These are phyloP conservation scores for Curvularia lunata DNA, from an alignment of 2,329 filamentous ascomycete genomes.

Conservation along the genomic window DNA sequence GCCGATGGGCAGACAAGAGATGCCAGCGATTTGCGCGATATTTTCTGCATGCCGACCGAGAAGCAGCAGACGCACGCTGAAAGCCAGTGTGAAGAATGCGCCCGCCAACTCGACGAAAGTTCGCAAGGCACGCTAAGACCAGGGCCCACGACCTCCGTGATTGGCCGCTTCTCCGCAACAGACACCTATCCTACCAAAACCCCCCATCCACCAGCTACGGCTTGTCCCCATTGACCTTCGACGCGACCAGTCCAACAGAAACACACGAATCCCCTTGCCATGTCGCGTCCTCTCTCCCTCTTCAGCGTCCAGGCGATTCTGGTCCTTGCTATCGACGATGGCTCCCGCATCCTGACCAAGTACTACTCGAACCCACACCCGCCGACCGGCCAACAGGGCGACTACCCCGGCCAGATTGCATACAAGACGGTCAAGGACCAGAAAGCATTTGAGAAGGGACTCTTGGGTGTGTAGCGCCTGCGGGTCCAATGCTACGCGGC, in stretches of 20 bases:
- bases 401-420: constrained; percentile 72
- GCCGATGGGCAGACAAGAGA: constrained; percentile 43
- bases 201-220: constrained; percentile 24
- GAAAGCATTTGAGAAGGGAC: constrained; percentile 94
- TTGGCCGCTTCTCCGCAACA: constrained; percentile 38
- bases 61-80: background rate
- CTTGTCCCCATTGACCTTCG: constrained; percentile 13
- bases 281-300: constrained; percentile 61
- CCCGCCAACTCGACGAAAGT: constrained; percentile 17
- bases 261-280: constrained; percentile 31
- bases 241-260: background rate
- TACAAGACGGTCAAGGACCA: constrained; percentile 92
- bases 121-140: constrained; percentile 19
- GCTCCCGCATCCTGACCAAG: constrained; percentile 89
- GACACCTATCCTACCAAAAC: constrained; percentile 43
- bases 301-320: constrained; percentile 62
- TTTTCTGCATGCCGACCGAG: constrained; percentile 26
- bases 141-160: constrained; percentile 27
- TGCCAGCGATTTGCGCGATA: constrained; percentile 37
- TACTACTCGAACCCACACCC: constrained; percentile 80
- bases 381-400: constrained; percentile 65
- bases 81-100: background rate
- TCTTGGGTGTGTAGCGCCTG: constrained; percentile 72
- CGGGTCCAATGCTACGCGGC: constrained; percentile 62
- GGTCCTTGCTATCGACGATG: constrained; percentile 75